Evolutionary conservation across 2,329 filamentous ascomycete genomes (phyloP), one percentile per base, ranked within the genome.

Genomic region (Orbilia quercus): DNA sequence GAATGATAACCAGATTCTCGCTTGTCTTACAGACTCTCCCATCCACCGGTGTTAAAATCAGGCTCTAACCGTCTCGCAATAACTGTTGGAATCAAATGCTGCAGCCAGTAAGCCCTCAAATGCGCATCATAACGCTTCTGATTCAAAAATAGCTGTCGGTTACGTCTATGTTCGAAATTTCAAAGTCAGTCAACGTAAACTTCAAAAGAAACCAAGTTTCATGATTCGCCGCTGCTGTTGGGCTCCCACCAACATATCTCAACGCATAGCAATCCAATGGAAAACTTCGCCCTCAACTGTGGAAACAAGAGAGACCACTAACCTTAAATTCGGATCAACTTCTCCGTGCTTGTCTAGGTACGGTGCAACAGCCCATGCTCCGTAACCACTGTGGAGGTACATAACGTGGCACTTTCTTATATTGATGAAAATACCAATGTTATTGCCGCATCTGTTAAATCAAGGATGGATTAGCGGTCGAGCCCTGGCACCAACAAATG

Each of bases 341-440:
- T 99, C 95, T 76, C 96, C 96, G 80, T 97, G 96, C 79, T 91
- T 90, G 81, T 99, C 95, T 75, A 98, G 89, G 80, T 98, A 99
- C 0, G 95, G 95, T 2, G 95, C 94, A 44, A 89, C 86, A 75
- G 90, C 89, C 83, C 90, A 99, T 23, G 90, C 92, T 40, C 95
- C 95, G 50, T 91, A 90, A 31, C 85, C 84, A 71, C 89, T 88
- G 82, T 96, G 92, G 63, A 96, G 84, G 80, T 96, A 96, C 72
- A 96, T 87, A 42, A 96, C 88, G 77, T 90, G 91, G 82, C 96
- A 98, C 83, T 98, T 98, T 76, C 95, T 90, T 77, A 99, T 94
- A 80, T 96, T 96, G 80, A 99, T 90, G 82, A 96, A 98, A 34
- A 97, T 84, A n/a, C 95, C 95, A 51, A 96, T 88, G 77, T 92